phyloP scores from a whole-genome alignment of 208 protist genomes.

The Spironucleus salmonicida region DNA sequence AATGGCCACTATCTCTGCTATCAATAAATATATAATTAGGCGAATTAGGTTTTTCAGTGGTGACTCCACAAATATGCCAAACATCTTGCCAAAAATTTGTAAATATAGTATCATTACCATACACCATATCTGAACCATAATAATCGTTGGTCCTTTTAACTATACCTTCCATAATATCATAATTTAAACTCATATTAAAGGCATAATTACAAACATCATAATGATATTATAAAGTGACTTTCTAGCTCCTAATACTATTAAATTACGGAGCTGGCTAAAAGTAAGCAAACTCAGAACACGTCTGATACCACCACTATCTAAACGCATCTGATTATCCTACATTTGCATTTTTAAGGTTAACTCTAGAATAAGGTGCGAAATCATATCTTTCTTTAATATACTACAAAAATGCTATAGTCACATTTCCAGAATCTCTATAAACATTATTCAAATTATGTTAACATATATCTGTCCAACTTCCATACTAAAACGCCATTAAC shows the following conservation, averaged over 20 bases:
- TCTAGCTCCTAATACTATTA: not conserved
- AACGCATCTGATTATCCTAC: not conserved
- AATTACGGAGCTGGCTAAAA: conserved; percentile 17
- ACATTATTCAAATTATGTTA: not conserved
- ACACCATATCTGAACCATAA: not conserved
- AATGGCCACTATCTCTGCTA: conserved; percentile 19
- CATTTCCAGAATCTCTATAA: not conserved
- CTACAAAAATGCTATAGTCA: not conserved
- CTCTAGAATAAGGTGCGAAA: not conserved
- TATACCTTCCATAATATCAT: too few relatives aligned
- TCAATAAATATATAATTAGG: not conserved
- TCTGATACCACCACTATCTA: conserved; percentile 26
- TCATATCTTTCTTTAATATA: not conserved
- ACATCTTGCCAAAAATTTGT: conserved; percentile 27
- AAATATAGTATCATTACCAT: not conserved
- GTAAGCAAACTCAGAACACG: conserved; percentile 17
- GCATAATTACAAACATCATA: conserved; percentile 12
- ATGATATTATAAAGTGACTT: conserved; percentile 2
- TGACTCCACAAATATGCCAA: conserved; percentile 23
- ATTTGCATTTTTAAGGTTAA: not conserved
- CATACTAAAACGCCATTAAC: conserved; percentile 20
- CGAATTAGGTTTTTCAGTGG: not conserved
- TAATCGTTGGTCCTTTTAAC: not conserved
- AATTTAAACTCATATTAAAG: conserved; percentile 7
- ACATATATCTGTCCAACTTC: not conserved